A percentile compares a stretch with the other conserved stretches of the same genome.
Conservation (phyloP, 2,329 filamentous ascomycete genomes). For the Pseudogymnoascus sp. region DNA sequence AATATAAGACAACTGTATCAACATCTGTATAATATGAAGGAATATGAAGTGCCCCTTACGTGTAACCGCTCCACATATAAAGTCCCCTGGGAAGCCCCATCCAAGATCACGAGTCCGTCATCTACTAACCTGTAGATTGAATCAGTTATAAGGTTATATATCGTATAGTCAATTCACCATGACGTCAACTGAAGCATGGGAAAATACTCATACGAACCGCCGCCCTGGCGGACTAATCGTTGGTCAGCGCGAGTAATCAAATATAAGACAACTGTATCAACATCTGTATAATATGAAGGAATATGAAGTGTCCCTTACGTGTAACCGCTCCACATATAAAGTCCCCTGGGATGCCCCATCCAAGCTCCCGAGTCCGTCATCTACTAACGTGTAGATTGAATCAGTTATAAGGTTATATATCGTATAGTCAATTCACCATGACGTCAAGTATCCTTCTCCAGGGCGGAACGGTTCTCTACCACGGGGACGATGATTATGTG, state of each 20-base stretch:
- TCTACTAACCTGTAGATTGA: neutral
- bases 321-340: neutral
- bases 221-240: neutral
- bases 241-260: neutral
- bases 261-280: neutral
- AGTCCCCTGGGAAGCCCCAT: neutral
- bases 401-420: neutral
- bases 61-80: neutral
- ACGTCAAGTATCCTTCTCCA: slow-evolving; percentile 25
- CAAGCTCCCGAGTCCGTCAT: neutral
- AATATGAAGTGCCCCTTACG: neutral
- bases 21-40: neutral
- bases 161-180: neutral
- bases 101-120: neutral
- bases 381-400: neutral
- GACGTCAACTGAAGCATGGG: no score
- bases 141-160: neutral
- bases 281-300: neutral
- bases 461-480: slow-evolving; percentile 30
- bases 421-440: neutral
- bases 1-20: neutral
- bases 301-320: neutral
- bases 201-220: neutral
- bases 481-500: slow-evolving; percentile 27
- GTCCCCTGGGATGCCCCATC: neutral